A percentile compares a stretch with the other conserved stretches of the same genome.
Conservation (phyloP, 257 asterid species). For the Solanum medicagineum region DNA sequence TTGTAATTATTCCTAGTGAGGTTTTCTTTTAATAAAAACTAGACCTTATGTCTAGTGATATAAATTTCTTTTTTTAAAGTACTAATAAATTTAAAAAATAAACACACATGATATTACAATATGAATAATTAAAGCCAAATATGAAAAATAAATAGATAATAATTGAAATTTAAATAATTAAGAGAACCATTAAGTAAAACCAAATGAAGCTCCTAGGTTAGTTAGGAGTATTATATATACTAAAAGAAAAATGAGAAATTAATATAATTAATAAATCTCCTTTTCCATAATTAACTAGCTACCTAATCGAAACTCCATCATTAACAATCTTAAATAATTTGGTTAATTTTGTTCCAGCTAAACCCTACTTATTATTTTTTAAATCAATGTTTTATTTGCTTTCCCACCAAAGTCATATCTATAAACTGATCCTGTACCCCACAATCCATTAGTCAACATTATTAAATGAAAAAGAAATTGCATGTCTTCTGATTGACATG, state of each 20-base stretch:
- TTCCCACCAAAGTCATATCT: conserved; percentile 4
- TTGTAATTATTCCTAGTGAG: too few relatives aligned
- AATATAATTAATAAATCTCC: background rate
- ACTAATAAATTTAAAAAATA: background rate
- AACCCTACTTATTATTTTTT: background rate
- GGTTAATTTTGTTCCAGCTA: background rate
- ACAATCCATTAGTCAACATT: conserved; percentile 1
- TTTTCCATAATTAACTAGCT: background rate
- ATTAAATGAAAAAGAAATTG: background rate
- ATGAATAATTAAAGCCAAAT: background rate
- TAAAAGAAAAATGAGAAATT: background rate
- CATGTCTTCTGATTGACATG: background rate
- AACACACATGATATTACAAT: background rate
- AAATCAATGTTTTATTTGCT: background rate
- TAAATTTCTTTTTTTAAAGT: background rate
- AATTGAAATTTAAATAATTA: background rate
- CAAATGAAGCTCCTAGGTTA: background rate
- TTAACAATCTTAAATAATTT: background rate
- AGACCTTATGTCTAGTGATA: too few relatives aligned
- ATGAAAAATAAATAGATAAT: background rate
- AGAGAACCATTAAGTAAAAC: background rate
- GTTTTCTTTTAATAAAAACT: background rate
- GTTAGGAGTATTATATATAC: background rate
- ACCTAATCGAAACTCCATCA: background rate
- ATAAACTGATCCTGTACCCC: conserved; percentile 14